Percentiles rank a stretch among this genome's conserved stretches.
These are phyloP conservation scores for Penicillium sp. DNA, from an alignment of 2,329 filamentous ascomycete genomes.

Conservation along the genomic window DNA sequence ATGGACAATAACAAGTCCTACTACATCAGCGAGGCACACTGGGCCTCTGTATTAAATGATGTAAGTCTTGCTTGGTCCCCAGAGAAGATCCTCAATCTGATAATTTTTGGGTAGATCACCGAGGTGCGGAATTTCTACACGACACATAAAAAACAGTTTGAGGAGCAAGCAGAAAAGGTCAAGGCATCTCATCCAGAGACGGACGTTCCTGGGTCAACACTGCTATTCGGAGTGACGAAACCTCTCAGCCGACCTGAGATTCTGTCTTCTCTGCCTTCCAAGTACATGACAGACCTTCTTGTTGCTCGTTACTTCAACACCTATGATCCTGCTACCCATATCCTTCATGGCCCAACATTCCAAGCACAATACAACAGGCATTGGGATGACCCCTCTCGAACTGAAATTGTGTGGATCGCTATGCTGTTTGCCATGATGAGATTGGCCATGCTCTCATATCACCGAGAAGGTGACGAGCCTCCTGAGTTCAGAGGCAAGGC, in stretches of 20 bases:
- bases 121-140: constrained; percentile 92
- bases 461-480: constrained; percentile 62
- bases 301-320: constrained; percentile 91
- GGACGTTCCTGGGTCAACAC: constrained; percentile 65
- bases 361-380: constrained; percentile 69
- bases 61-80: constrained; percentile 37
- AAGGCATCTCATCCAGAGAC: constrained; percentile 63
- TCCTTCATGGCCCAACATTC: constrained; percentile 83
- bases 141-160: constrained; percentile 83
- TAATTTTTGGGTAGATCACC: constrained; percentile 61
- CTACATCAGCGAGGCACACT: constrained; percentile 81
- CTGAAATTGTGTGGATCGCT: constrained; percentile 62
- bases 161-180: constrained; percentile 76
- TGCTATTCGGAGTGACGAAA: constrained; percentile 73
- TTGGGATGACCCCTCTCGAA: constrained; percentile 60
- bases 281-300: constrained; percentile 78
- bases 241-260: constrained; percentile 74
- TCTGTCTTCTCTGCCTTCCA: constrained; percentile 75
- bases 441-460: constrained; percentile 63
- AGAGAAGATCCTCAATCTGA: neutral
- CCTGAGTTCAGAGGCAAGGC: constrained; percentile 62
- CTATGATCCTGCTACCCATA: constrained; percentile 64
- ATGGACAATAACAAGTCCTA: constrained; percentile 77
- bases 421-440: constrained; percentile 66
- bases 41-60: constrained; percentile 76